Conservation (phyloP, 495 filamentous ascomycete genomes). For the Rhizodiscina lignyota region DNA sequence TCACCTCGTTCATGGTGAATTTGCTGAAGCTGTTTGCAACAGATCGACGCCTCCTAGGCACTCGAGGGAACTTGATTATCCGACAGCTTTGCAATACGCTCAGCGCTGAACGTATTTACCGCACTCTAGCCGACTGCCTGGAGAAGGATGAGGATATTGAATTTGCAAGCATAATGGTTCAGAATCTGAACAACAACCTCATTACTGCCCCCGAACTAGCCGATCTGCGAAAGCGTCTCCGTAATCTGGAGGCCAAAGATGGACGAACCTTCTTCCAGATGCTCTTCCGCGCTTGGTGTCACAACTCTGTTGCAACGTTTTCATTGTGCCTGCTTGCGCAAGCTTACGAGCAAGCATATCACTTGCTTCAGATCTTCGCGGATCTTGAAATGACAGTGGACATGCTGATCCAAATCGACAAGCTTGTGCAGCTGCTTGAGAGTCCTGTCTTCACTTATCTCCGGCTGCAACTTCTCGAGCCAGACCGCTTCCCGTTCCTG, state of each 20-base stretch:
- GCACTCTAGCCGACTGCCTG: conserved; percentile 88
- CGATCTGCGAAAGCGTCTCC: conserved; percentile 74
- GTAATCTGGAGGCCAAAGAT: conserved; percentile 82
- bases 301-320: conserved; percentile 96
- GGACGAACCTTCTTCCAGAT: conserved; percentile 90
- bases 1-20: conserved; percentile 95
- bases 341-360: conserved; percentile 96
- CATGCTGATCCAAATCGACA: conserved; percentile 97
- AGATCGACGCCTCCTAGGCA: conserved; percentile 78
- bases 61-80: conserved; percentile 89
- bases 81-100: conserved; percentile 84
- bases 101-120: conserved; percentile 88
- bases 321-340: conserved; percentile 91
- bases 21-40: conserved; percentile 89
- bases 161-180: conserved; percentile 99
- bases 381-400: conserved; percentile 99
- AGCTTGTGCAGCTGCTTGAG: conserved; percentile 92
- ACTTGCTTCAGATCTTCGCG: conserved; percentile 90
- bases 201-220: conserved; percentile 92
- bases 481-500: conserved; percentile 85
- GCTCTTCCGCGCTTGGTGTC: conserved; percentile 93
- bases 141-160: conserved; percentile 97
- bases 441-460: conserved; percentile 97
- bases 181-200: conserved; percentile 97
- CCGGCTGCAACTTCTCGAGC: conserved; percentile 92